phyloP scores from a whole-genome alignment of 2,329 filamentous ascomycete species.

The Myriosclerotinia scirpicola region DNA sequence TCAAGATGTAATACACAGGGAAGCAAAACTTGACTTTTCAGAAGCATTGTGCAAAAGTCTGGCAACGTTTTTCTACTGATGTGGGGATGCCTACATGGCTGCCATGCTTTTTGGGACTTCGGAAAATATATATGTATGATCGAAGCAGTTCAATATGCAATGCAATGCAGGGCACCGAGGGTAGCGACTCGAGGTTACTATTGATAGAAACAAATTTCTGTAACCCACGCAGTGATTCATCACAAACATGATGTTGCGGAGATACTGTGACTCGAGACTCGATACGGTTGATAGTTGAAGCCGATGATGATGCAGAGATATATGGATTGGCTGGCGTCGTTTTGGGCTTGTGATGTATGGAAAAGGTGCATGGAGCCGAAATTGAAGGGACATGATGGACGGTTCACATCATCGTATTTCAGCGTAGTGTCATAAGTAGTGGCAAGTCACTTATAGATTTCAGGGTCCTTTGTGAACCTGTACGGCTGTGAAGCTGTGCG shows the following conservation, averaged over 20 bases:
- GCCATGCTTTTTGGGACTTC: not conserved
- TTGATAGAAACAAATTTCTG: not conserved
- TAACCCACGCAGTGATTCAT: not conserved
- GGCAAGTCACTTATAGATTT: not conserved
- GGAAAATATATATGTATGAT: constrained; percentile 13
- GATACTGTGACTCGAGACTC: not conserved
- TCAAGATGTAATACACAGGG: not conserved
- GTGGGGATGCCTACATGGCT: not conserved
- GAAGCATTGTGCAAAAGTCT: not conserved
- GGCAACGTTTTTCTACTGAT: not conserved
- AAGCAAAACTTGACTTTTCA: not conserved
- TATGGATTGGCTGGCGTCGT: not conserved
- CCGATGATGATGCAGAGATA: constrained; percentile 1
- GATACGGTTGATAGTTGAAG: not conserved
- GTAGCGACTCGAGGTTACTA: not conserved
- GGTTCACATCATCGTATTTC: constrained; percentile 12
- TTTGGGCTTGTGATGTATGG: not conserved
- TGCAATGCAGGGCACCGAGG: not conserved
- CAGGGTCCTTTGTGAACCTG: not conserved
- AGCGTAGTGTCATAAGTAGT: not conserved
- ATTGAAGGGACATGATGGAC: constrained; percentile 9
- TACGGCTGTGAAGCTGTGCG: not conserved
- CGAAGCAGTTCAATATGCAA: not conserved
- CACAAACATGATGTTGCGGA: not conserved
- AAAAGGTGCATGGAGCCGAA: constrained; percentile 1